Percentiles rank a stretch among this genome's conserved stretches.
Conservation (phyloP, 768 basidiomycete species). For the Cubamyces lactineus region DNA sequence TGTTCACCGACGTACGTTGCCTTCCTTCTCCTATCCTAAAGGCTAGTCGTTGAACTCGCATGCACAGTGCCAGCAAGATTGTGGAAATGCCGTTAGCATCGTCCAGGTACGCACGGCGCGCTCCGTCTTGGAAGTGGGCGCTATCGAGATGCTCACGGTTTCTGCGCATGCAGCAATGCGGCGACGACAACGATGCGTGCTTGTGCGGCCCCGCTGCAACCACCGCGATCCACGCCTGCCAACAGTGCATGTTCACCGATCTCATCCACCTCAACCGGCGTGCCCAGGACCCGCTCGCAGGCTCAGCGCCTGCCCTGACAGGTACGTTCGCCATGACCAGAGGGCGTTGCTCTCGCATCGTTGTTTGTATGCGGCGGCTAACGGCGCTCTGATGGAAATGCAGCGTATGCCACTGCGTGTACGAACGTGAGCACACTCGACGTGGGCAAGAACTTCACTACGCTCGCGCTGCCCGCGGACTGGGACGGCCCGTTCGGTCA, state of each 20-base stretch:
- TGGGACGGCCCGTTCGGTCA: slow-evolving; percentile 67
- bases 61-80: slow-evolving; percentile 37
- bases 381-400: not conserved
- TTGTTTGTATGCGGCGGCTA: not conserved
- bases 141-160: not conserved
- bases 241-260: slow-evolving; percentile 68
- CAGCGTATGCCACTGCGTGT: slow-evolving; percentile 64
- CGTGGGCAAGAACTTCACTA: slow-evolving; percentile 42
- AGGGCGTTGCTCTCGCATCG: not conserved
- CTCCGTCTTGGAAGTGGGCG: not conserved
- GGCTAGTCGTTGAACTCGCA: slow-evolving; percentile 26
- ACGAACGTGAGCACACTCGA: slow-evolving; percentile 38
- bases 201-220: slow-evolving; percentile 52
- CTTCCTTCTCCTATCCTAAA: not conserved
- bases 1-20: slow-evolving; percentile 36
- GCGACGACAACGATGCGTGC: slow-evolving; percentile 48
- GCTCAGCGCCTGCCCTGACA: slow-evolving; percentile 58
- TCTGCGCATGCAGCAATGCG: slow-evolving; percentile 38
- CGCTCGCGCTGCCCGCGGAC: slow-evolving; percentile 47
- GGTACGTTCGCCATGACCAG: slow-evolving; percentile 49
- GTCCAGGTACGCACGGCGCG: slow-evolving; percentile 32
- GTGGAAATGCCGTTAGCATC: slow-evolving; percentile 30
- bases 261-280: slow-evolving; percentile 55
- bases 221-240: slow-evolving; percentile 50
- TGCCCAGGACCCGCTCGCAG: slow-evolving; percentile 58